Evolutionary conservation across 2,329 filamentous ascomycete species (phyloP).

Genomic region (Colletotrichum lini): DNA sequence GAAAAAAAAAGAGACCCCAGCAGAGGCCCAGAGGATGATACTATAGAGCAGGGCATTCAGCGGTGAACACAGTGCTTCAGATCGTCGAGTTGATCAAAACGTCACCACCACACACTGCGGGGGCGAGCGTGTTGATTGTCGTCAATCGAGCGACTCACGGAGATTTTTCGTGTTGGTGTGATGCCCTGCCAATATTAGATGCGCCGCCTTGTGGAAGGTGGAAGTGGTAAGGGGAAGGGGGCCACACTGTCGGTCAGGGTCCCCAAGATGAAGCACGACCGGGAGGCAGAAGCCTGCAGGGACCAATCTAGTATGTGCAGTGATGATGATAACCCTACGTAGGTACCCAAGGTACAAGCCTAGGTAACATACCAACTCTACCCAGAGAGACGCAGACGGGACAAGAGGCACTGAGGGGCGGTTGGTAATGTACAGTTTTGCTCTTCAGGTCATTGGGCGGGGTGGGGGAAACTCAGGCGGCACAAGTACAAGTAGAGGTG

Average conservation of each 20-base stretch:
- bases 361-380: no score
- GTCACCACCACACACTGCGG: not conserved
- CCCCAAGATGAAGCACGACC: conserved; percentile 13
- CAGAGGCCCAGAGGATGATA: not conserved
- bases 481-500: not conserved
- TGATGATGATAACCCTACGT: no score
- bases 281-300: conserved; percentile 10
- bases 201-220: conserved; percentile 2
- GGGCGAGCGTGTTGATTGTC: conserved; percentile 14
- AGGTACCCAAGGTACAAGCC: no score
- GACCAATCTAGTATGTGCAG: not conserved
- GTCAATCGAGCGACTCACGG: conserved; percentile 33
- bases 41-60: not conserved
- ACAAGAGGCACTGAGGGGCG: not conserved
- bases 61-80: not conserved
- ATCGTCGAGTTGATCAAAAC: not conserved
- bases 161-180: conserved; percentile 17
- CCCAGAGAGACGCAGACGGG: not conserved
- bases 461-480: not conserved
- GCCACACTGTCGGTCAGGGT: not conserved
- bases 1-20: no score
- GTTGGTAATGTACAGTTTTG: not conserved
- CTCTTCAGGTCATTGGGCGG: not conserved
- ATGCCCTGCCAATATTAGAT: conserved; percentile 16
- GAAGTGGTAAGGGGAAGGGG: not conserved